A percentile compares a stretch with the other conserved stretches of the same genome.
These are phyloP conservation scores for Phaeolepiota aurea DNA, from an alignment of 768 basidiomycete genomes.

Conservation along the genomic window DNA sequence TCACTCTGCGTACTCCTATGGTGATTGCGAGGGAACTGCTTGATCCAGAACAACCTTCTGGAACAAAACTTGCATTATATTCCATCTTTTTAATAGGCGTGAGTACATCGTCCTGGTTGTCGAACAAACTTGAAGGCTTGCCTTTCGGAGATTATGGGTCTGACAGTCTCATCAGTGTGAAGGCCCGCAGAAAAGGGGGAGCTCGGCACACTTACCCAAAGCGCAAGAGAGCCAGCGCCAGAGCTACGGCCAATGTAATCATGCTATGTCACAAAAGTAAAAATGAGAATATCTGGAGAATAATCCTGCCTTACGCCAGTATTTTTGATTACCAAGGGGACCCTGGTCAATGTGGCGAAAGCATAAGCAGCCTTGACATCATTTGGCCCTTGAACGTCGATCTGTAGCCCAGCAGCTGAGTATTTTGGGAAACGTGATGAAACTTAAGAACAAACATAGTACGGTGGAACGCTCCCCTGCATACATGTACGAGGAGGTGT, in stretches of 20 bases:
- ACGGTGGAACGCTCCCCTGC: constrained; percentile 20
- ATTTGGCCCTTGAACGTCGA: constrained; percentile 28
- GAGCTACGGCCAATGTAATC: constrained; percentile 43
- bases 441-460: constrained; percentile 15
- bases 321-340: constrained; percentile 42
- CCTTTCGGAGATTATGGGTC: constrained; percentile 33
- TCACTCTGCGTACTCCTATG: constrained; percentile 21
- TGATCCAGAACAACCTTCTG: constrained; percentile 23
- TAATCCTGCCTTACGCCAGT: too few species aligned
- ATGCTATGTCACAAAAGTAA: constrained; percentile 20
- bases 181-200: neutral
- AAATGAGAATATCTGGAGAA: neutral
- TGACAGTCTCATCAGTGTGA: neutral
- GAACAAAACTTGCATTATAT: constrained; percentile 22
- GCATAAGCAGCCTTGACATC: constrained; percentile 36
- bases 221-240: constrained; percentile 29
- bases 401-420: constrained; percentile 9
- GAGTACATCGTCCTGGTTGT: neutral
- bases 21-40: constrained; percentile 26
- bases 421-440: constrained; percentile 9
- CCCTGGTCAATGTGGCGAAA: constrained; percentile 27
- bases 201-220: constrained; percentile 46
- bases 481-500: constrained; percentile 10
- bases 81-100: constrained; percentile 18
- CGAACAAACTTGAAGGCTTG: constrained; percentile 7